Evolutionary conservation across 2,329 filamentous ascomycete species (phyloP), one percentile per base, ranked within the genome.

Genomic region (Neofusicoccum parvum): DNA sequence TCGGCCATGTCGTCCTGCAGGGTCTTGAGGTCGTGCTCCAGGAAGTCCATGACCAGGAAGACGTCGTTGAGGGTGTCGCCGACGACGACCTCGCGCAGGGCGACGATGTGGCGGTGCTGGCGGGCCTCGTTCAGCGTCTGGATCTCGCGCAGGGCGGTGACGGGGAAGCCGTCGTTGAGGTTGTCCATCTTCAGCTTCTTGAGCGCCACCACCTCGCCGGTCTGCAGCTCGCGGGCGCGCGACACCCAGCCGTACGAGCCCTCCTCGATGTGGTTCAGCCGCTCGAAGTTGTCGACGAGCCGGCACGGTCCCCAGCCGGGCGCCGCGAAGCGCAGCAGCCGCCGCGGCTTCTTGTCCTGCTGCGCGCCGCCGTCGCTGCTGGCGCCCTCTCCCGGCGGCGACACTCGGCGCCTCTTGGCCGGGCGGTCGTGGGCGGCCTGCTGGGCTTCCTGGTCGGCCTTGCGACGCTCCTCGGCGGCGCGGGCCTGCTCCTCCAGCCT

Each of bases 161-260:
- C 92, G 1, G 95, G 94, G 69, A 98, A 88, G 7, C 93, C 93
- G 76, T 96, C 93, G 67, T 86, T 86, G 51, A 86, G 81, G 74
- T 86, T 85, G 66, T 97, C 92, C 78, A 96, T 88, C 83, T 99
- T 99, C 65, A 98, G 84, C 74, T 93, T 90, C 83, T 99, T 99
- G 69, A 99, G 82, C 14, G 95, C 95, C 20, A 98, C 94, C 6
- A 99, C 85, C 65, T 90, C 86, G 39, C 91, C 91, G 0, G 91
- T 94, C 3, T 83, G 80, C 37, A 85, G 82, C 72, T 96, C 90
- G 68, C 85, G 89, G 12, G 93, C 95, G 66, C 95, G 86, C 64
- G 94, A 94, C 4, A 99, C 95, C 86, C 90, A 94, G 51, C 95
- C 95, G 78, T 99, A 99, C 9, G 93, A 93, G 41, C 95, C 95